Evolutionary conservation across 2,329 filamentous ascomycete genomes (phyloP), one percentile per base, ranked within the genome.

Genomic region (Alternaria arborescens): DNA sequence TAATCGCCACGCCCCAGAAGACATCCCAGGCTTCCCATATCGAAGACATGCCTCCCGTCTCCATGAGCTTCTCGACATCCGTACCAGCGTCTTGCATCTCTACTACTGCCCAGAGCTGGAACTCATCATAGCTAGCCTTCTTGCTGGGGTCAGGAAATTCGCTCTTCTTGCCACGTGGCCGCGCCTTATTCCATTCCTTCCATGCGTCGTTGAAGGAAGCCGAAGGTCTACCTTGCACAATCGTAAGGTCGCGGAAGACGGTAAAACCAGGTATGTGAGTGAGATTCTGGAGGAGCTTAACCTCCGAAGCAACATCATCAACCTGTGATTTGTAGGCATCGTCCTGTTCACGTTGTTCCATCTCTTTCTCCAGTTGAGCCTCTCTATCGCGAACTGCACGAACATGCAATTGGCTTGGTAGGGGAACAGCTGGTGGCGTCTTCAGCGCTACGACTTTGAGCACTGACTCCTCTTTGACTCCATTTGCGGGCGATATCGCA

Each of bases 51-150:
- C 78, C 76, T 11, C 72, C 74, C 30, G 62, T 51, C 22, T 75
- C 72, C 71, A 78, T 74, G n/a, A 77, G 58, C 58, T 77, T 78
- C 30, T 75, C 73, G 36, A 88, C 78, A 67, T 89, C 87, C 20
- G 78, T 83, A 3, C 88, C 88, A 0, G 88, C 88, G 69, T 89
- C 86, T 68, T 87, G 84, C 88, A 90, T 89, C 67, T 90, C 88
- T 12, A 89, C 80, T 14, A 89, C 83, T 0, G 86, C 86, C 87
- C 87, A 90, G 3, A 89, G 77, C 70, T 89, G 87, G 4, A 82
- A 79, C 41, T 84, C 82, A 0, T 81, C 78, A 61, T 87, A 88
- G 40, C 81, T 83, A 20, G 78, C 75, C 59, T 84, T 85, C 63
- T 82, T 85, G 7, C 80, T 80, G 4, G 86, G 86, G 62, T 88